Evolutionary conservation across 192 early-diverging fungal genomes (phyloP), one percentile per base, ranked within the genome.

Genomic region (Coemansia sp.): DNA sequence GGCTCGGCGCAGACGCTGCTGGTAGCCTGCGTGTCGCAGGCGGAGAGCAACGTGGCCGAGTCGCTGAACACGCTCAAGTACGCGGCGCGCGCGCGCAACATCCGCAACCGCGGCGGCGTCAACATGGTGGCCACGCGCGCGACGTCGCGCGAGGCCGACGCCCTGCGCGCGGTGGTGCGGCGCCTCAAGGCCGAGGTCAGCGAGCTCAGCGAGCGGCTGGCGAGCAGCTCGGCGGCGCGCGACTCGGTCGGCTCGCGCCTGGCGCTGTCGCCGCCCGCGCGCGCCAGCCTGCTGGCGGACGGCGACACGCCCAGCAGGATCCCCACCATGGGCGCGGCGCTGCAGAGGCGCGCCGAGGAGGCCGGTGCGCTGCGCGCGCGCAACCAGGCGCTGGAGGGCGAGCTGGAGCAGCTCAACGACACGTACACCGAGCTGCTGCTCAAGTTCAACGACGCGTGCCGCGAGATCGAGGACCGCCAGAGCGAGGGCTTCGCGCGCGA

Each of bases 1-100:
- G 97, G 97, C 31, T 97, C 92, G 69, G 91, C 94, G 39, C 88
- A 89, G 69, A 97, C 96, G 0, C 76, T 98, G 50, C 95, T 99
- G 88, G 89, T 99, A 63, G 94, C 97, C 0, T 97, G 95, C 79
- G 93, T 96, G 13, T 89, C 89, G 62, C 90, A 94, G 0, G 92
- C 91, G 20, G 94, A 95, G 66, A 69, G 84, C 56, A 95, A 95
- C 71, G 79, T 92, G 47, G 86, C 84, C 10, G 97, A 99, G 76
- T 95, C 95, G 6, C 69, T 99, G 42, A 97, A 95, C 70, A 99
- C 97, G 2, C 85, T 99, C 37, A 91, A 92, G 70, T 99, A 98
- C 68, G 97, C 97, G 6, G 93, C 94, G 56, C 87, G 97, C 10
- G 96, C 95, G 5, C 85, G 97, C 62, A 96, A 96, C 68, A 99